Evolutionary conservation across 2,329 filamentous ascomycete genomes (phyloP), one percentile per base, ranked within the genome.

Genomic region (Talaromyces sp.): DNA sequence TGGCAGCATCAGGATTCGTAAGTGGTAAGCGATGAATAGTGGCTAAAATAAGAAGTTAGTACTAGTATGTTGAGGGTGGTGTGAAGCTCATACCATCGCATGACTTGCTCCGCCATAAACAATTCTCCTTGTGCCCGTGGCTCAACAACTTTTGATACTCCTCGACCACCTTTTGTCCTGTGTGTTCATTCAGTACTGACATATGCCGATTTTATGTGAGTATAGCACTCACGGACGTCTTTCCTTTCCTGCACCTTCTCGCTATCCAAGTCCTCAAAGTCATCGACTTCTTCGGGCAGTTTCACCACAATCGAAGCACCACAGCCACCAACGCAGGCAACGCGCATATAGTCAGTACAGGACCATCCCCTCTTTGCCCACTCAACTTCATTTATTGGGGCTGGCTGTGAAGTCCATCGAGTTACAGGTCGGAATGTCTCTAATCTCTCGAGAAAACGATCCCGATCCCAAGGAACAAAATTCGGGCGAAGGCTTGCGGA

Each of bases 321-420:
- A 73, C 95, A 99, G 2, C 93, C 87, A 47, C 90, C 89, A 49
- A 82, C 84, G 75, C 95, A 99, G 19, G 88, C 87, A 17, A 98
- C 92, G 3, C 90, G 90, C 77, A 96, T 93, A 69, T 88, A 88
- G 70, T 90, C 90, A 54, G 90, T 87, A 72, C 94, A 97, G 3
- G 89, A 84, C 94, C 95, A 99, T 0, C 94, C 94, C 66, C 91
- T 83, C 81, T 94, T 97, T 0, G 93, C 93, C 95, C 95, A 99
- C 75, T 93, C 90, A 8, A 97, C 88, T 78, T 98, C 95, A 73
- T 88, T 92, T 70, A 98, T 89, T 39, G 83, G 84, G 61, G 93
- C 87, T 0, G 95, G 93, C 75, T 98, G 98, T 0, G 92, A 90
- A n/a, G 91, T 90, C 94, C 94, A 99, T 74, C 90, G 87, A 62